Base-by-base conservation (phyloP, 2,329 filamentous ascomycete species). In the Fusarium mundagurra region DNA sequence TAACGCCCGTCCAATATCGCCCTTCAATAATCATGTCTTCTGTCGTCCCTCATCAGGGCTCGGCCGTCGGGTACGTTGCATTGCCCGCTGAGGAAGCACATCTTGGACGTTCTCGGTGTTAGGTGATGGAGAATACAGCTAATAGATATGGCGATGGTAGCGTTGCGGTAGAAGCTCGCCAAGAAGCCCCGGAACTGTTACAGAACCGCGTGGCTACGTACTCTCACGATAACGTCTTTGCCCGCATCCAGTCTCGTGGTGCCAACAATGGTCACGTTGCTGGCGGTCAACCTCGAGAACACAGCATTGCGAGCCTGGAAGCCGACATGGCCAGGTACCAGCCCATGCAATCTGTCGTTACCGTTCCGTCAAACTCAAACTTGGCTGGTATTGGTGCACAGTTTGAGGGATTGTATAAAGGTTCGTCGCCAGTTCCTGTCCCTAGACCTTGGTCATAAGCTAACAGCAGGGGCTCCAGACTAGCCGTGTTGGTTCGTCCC, bases 51-150 rank as follows among this genome's bases (percentile, higher is more conserved):
- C 55, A 60, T 22, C 67, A 65, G 41, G 67, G 67, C 38, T 74
- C 71, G 51, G 71, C 44, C 63, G 34, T 18, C 14, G 39, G 55
- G 71, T 74, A 74, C 13, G 71, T 68, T 33, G 20, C 36, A 43
- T 39, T 33, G 50, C 53, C 58, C 38, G 18, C 36, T 55, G 36
- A 22, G 39, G 24, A 24, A 27, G 27, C 45, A 44, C 48, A 43
- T n/a, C 41, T 59, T 31, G 31, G 27, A 27, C 24, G 31, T 68
- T 61, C 41, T 59, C n/a, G 41, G 43, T 50, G 12, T 41, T 18
- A 33, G 29, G 29, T 39, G 13, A 29, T 18, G 22, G 10, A 29
- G 38, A 34, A 55, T 45, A n/a, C 44, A 43, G 67, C 67, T 74
- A 68, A 74, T 68, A 27, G 38, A 20, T 38, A 27, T 50, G 34